phyloP scores from a whole-genome alignment of 2,329 filamentous ascomycete genomes.

The Alternaria rosae region DNA sequence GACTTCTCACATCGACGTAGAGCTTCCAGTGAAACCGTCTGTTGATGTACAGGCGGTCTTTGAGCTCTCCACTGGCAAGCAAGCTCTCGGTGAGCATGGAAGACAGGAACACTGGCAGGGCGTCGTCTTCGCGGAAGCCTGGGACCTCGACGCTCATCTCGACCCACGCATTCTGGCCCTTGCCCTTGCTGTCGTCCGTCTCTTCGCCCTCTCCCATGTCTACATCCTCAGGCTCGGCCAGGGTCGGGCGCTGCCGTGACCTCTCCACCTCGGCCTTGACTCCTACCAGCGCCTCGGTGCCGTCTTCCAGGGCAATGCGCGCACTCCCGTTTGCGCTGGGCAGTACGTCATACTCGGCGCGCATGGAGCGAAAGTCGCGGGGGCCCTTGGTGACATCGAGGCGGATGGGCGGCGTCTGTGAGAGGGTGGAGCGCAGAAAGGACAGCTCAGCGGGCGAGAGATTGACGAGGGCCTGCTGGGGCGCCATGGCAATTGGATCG shows the following conservation, averaged over 20 bases:
- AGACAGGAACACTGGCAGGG: slow-evolving; percentile 83
- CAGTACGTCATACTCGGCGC: slow-evolving; percentile 88
- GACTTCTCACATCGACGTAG: slow-evolving; percentile 80
- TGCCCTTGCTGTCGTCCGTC: slow-evolving; percentile 37
- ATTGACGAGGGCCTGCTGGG: slow-evolving; percentile 65
- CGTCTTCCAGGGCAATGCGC: slow-evolving; percentile 91
- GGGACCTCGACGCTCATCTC: slow-evolving; percentile 93
- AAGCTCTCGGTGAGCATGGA: slow-evolving; percentile 90
- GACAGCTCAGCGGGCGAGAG: slow-evolving; percentile 96
- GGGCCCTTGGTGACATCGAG: slow-evolving; percentile 70
- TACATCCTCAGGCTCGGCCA: slow-evolving; percentile 42
- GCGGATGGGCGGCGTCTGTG: slow-evolving; percentile 81
- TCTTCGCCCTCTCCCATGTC: slow-evolving; percentile 51
- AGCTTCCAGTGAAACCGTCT: slow-evolving; percentile 93
- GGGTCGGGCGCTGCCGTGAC: slow-evolving; percentile 55
- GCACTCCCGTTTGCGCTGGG: slow-evolving; percentile 92
- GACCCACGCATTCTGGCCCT: slow-evolving; percentile 75
- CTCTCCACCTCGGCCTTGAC: slow-evolving; percentile 94
- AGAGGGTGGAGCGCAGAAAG: slow-evolving; percentile 89
- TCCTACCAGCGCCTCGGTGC: slow-evolving; percentile 93
- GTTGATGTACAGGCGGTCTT: slow-evolving; percentile 83
- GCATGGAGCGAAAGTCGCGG: slow-evolving; percentile 87
- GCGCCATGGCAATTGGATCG: slow-evolving; percentile 37
- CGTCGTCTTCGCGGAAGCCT: slow-evolving; percentile 88
- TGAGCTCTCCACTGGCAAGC: slow-evolving; percentile 72